Percentiles rank a stretch among this genome's conserved stretches.
These are phyloP conservation scores for Botrytis paeoniae DNA, from an alignment of 2,329 filamentous ascomycete genomes.

Conservation along the genomic window DNA sequence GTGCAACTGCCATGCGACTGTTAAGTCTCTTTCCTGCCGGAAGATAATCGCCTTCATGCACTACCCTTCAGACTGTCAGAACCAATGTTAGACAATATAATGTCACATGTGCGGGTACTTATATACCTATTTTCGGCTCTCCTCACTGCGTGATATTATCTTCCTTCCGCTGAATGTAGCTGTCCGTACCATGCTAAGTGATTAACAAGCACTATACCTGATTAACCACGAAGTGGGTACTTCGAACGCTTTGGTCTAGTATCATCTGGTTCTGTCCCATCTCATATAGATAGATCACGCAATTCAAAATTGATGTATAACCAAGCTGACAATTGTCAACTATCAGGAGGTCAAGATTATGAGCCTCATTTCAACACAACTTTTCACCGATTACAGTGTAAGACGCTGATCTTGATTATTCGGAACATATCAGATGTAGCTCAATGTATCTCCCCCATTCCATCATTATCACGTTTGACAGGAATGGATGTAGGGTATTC, in stretches of 20 bases:
- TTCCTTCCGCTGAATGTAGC: constrained; percentile 9
- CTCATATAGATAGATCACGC: background rate
- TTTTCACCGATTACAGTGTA: constrained; percentile 9
- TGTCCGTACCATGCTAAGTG: constrained; percentile 6
- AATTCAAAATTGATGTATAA: constrained; percentile 8
- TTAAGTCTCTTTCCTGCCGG: background rate
- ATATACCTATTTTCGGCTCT: constrained; percentile 5
- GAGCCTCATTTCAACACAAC: constrained; percentile 15
- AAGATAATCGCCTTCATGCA: constrained; percentile 8
- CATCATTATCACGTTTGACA: background rate
- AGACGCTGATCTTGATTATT: constrained; percentile 2
- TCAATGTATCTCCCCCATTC: background rate
- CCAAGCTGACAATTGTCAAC: constrained; percentile 2
- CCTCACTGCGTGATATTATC: constrained; percentile 11
- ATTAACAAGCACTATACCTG: background rate
- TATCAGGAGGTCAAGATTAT: constrained; percentile 13
- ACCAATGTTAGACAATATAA: background rate
- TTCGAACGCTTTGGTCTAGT: background rate
- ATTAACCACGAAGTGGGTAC: background rate
- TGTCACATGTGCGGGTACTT: constrained; percentile 14
- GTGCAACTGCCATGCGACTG: background rate
- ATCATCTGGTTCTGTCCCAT: background rate
- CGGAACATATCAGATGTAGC: background rate
- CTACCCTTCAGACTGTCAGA: background rate
- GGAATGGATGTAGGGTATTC: background rate